These are phyloP conservation scores for Paramecium octaurelia DNA, from an alignment of 73 alveolate genomes.

Conservation along the genomic window DNA sequence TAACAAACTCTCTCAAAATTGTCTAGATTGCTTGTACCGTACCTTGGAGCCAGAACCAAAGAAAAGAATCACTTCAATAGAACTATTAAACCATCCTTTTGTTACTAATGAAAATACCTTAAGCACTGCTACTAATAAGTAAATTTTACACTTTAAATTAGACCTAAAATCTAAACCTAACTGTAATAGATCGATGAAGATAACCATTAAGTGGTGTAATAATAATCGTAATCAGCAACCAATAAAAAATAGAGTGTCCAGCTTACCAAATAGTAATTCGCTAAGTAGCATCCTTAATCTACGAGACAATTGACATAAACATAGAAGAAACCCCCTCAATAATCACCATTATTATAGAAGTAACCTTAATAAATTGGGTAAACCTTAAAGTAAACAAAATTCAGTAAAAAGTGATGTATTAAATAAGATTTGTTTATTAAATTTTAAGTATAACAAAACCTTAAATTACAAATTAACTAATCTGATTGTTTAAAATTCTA, in stretches of 20 bases:
- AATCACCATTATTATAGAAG: background rate
- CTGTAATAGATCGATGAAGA: background rate
- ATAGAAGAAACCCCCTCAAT: background rate
- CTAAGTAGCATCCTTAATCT: background rate
- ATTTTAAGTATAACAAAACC: background rate
- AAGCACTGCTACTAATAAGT: background rate
- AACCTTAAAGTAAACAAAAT: background rate
- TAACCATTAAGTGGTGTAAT: background rate
- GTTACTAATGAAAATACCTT: background rate
- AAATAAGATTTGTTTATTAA: background rate
- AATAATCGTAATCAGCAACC: background rate
- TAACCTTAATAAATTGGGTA: background rate
- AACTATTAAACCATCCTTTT: conserved; percentile 56
- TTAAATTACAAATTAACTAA: too few species aligned
- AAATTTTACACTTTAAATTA: background rate
- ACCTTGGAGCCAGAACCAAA: conserved; percentile 40
- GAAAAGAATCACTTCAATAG: conserved; percentile 35
- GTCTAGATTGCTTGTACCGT: conserved; percentile 44
- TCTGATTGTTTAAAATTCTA: background rate
- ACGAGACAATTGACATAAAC: background rate
- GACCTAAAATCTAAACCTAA: background rate
- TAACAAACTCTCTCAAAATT: background rate
- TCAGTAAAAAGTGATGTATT: background rate
- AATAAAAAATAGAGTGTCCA: background rate
- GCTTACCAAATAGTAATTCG: background rate